Conservation (phyloP, 768 basidiomycete genomes). For the Butyriboletus loyo region DNA sequence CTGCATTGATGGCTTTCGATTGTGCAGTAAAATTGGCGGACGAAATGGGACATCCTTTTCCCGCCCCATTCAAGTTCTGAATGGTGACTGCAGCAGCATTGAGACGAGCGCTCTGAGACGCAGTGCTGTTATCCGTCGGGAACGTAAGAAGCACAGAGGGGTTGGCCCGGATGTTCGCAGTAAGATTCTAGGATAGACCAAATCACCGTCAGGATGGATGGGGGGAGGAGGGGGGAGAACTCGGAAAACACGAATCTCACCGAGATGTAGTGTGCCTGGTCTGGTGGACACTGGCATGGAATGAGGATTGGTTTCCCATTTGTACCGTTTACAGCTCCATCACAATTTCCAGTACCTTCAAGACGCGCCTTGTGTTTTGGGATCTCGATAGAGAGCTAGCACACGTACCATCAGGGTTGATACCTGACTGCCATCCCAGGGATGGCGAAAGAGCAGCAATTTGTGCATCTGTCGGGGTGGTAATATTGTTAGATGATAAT, state of each 20-base stretch:
- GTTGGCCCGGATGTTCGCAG: constrained; percentile 41
- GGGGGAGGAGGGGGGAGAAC: background rate
- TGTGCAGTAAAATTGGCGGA: constrained; percentile 59
- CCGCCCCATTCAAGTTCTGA: constrained; percentile 68
- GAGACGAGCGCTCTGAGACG: constrained; percentile 47
- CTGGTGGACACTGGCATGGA: constrained; percentile 37
- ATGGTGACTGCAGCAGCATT: constrained; percentile 59
- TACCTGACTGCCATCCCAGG: constrained; percentile 51
- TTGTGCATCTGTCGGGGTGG: constrained; percentile 21
- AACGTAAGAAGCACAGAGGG: constrained; percentile 39
- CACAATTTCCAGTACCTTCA: constrained; percentile 37
- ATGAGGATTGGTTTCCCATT: constrained; percentile 32
- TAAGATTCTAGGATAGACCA: constrained; percentile 28
- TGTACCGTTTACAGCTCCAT: constrained; percentile 32
- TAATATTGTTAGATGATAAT: constrained; percentile 2
- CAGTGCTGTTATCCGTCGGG: constrained; percentile 40
- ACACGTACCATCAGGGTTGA: constrained; percentile 57
- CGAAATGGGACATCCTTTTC: constrained; percentile 62
- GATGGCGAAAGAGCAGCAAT: constrained; percentile 50
- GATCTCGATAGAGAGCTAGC: background rate
- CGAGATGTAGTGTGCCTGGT: constrained; percentile 23
- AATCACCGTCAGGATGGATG: background rate
- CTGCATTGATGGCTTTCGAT: constrained; percentile 17
- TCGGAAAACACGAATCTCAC: constrained; percentile 3
- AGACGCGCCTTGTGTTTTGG: background rate